Base-by-base conservation (phyloP, 1,139 yeast species). In the Yamadazyma pseudoaaseri region DNA sequence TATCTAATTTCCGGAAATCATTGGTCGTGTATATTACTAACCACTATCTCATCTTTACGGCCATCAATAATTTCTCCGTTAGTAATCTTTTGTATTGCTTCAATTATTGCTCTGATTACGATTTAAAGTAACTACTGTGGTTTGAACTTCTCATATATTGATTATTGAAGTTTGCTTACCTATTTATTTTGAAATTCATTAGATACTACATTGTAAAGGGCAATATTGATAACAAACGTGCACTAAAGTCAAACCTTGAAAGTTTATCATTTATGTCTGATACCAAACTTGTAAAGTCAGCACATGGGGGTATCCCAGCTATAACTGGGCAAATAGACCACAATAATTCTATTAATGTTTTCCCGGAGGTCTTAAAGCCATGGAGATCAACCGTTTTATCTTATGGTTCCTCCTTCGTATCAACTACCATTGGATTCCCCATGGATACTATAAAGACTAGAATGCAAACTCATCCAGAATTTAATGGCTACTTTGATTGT, bases 361-460 rank as follows among this genome's bases (percentile, higher is more conserved):
- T 81, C 38, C 90, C 90, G 0, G 58, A 54, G 2, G 34, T 48
- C 1, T 48, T 81, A 9, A 60, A 65, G 34, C 85, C 87, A 1
- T 79, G 76, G 57, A 64, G 79, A 37, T 68, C 81, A 2, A 73
- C 81, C 11, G 58, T 79, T 3, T 51, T 81, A 36, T 83, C 90
- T 2, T 81, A 79, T 47, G 62, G 77, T 0, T 72, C 95, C 1
- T 81, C 94, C 0, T 58, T 83, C 33, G 59, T 76, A 10, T 74
- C 92, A 10, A 83, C 90, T 1, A 68, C 79, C 5, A 70, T 79
- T n/a, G 95, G 94, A 7, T 86, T 81, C 51, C 96, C 96, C 0
- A 57, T 87, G 31, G 96, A 87, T 53, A 82, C 95, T 8, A 70
- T 87, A 37, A 87, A 87, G 55, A 86, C 95, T 0, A 62, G 96